Percentiles rank a stretch among this genome's conserved stretches.
These are phyloP conservation scores for Phialemoniopsis sp. DNA, from an alignment of 2,329 filamentous ascomycete genomes.

Conservation along the genomic window DNA sequence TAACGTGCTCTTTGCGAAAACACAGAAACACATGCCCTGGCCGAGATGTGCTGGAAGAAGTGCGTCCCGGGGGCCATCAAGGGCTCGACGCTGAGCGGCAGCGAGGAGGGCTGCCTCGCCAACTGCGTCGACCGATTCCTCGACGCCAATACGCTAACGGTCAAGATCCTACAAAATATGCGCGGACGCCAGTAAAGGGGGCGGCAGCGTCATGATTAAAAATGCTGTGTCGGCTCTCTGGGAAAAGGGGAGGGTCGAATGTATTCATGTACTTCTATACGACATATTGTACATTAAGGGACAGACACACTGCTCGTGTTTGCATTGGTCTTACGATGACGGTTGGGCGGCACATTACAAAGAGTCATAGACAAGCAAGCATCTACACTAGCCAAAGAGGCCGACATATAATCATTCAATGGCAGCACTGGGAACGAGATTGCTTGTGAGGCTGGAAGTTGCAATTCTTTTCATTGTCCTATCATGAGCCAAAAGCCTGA, in stretches of 20 bases:
- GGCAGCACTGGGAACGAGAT: neutral
- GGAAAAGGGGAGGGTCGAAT: neutral
- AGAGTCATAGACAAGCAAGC: no score
- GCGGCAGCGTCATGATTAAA: conserved; percentile 2
- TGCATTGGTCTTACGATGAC: no score
- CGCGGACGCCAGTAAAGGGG: conserved; percentile 20
- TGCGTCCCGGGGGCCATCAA: conserved; percentile 76
- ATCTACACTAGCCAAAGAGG: no score
- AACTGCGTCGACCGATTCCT: conserved; percentile 95
- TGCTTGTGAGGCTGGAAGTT: conserved; percentile 3
- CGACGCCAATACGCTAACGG: conserved; percentile 80
- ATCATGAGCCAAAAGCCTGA: conserved; percentile 19
- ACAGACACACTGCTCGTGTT: no score
- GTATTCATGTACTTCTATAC: conserved; percentile 1
- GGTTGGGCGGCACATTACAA: no score
- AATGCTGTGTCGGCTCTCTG: conserved; percentile 6
- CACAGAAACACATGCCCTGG: conserved; percentile 50
- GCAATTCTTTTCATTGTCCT: conserved; percentile 17
- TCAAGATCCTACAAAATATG: conserved; percentile 74
- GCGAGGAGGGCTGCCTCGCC: conserved; percentile 77
- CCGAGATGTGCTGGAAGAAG: conserved; percentile 89
- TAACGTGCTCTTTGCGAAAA: neutral
- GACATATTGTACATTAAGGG: no score
- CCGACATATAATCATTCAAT: neutral
- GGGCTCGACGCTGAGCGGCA: conserved; percentile 66